Evolutionary conservation across 208 protist genomes (phyloP), one percentile per base, ranked within the genome.

Genomic region (Acanthamoeba triangularis): DNA sequence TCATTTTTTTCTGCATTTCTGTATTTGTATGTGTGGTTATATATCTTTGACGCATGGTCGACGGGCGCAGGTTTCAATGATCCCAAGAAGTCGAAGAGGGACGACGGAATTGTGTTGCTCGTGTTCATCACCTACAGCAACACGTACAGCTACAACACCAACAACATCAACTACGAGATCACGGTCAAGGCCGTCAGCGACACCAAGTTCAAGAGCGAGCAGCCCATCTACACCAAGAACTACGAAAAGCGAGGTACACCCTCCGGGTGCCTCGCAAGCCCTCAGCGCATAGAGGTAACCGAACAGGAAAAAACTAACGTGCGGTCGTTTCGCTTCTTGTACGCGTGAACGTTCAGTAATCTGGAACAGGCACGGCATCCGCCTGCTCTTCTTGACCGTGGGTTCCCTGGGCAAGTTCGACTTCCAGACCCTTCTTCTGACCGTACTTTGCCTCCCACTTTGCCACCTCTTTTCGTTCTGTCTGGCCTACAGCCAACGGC

Each of bases 101-200:
- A 94, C 41, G 90, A 94, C 23, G 90, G 90, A 2, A 94, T 94
- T 28, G 90, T 94, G 44, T n/a, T 94, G 13, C 67, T 94, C 16
- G 90, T 94, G 47, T 94, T 94, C 41, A 84, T 94, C 67, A 94
- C 90, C 33, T 94, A 94, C 90, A 94, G 90, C 90, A 94, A 94
- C 69, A 94, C 90, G 37, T 94, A 33, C 90, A 65, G 63, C 28
- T 94, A 85, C 33, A 94, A 94, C 52, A 94, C 90, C 13, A 59
- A 63, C 49, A 84, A 84, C 47, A 84, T 94, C 33, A 33, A 44
- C 1, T 94, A 94, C 72, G 47, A 94, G 49, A 72, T 72, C 90
- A 65, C 44, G 7, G 90, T 94, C 11, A 37, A 85, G 47, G 20
- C 49, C 20, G 90, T 94, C 47, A 94, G 14, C 67, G 52, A 63